These are phyloP conservation scores for Casaregolazyma suthepensis DNA, from an alignment of 1,139 yeast genomes.

Conservation along the genomic window DNA sequence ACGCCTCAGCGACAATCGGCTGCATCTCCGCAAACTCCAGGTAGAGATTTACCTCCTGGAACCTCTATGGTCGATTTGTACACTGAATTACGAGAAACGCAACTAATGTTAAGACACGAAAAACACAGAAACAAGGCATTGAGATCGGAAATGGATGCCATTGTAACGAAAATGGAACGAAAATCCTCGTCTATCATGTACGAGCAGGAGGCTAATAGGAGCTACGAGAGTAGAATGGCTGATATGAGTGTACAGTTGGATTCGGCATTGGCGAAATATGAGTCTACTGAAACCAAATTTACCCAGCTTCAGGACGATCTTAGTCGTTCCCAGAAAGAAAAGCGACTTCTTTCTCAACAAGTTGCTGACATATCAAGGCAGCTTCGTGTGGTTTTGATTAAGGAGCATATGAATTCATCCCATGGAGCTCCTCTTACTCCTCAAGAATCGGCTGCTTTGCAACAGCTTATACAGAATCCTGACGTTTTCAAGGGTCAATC, in stretches of 20 bases:
- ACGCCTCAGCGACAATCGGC: constrained; percentile 8
- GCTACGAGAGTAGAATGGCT: constrained; percentile 47
- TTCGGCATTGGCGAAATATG: constrained; percentile 40
- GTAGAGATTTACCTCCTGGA: constrained; percentile 22
- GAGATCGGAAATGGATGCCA: constrained; percentile 62
- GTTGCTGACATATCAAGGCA: constrained; percentile 74
- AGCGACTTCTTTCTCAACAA: constrained; percentile 43
- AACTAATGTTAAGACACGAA: constrained; percentile 64
- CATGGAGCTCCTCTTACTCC: constrained; percentile 50
- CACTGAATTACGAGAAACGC: constrained; percentile 56
- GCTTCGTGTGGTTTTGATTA: constrained; percentile 64
- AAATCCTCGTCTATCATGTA: constrained; percentile 75
- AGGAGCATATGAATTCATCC: constrained; percentile 50
- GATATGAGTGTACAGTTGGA: constrained; percentile 47
- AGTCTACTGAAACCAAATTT: constrained; percentile 32
- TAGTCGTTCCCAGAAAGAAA: constrained; percentile 30
- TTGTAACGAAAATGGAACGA: constrained; percentile 70
- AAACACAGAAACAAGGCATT: constrained; percentile 64
- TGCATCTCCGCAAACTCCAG: constrained; percentile 11
- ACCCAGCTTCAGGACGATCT: constrained; percentile 21
- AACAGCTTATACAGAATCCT: constrained; percentile 34
- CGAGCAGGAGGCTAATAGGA: constrained; percentile 48
- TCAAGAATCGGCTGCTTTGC: constrained; percentile 52
- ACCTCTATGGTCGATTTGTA: constrained; percentile 64
- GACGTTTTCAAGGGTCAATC: constrained; percentile 20